Percentiles rank a stretch among this genome's conserved stretches.
phyloP scores from a whole-genome alignment of 2,329 filamentous ascomycete species.

The Huntiella decipiens region DNA sequence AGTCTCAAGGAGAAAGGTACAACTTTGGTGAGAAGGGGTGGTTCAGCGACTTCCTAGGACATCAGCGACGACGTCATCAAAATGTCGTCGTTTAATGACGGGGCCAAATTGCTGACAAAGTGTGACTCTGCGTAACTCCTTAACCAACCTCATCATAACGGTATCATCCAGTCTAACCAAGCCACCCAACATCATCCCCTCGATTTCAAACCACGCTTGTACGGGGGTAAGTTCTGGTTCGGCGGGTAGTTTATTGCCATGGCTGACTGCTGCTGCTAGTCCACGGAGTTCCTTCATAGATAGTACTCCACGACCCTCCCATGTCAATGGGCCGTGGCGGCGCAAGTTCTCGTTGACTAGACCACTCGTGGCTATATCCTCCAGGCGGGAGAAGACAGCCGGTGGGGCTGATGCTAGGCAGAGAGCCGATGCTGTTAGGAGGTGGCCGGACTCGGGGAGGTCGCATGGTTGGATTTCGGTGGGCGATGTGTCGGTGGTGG shows the following conservation, averaged over 20 bases:
- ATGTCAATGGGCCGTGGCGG: conserved; percentile 1
- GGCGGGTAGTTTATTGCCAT: not conserved
- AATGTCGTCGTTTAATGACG: conserved; percentile 4
- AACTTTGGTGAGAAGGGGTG: not conserved
- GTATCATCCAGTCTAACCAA: too few relatives aligned
- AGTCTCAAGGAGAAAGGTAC: not conserved
- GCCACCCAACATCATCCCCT: not conserved
- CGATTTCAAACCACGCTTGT: conserved; percentile 11
- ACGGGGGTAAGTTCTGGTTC: conserved; percentile 9
- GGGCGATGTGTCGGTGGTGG: not conserved
- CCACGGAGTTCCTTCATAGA: conserved; percentile 7
- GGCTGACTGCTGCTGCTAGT: conserved; percentile 2
- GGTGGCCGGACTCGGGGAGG: conserved; percentile 8
- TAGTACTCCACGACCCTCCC: conserved; percentile 7
- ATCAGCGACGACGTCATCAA: conserved; percentile 8
- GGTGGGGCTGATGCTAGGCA: conserved; percentile 6
- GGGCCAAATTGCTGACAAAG: conserved; percentile 7
- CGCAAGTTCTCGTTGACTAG: conserved; percentile 1
- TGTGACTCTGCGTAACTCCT: not conserved
- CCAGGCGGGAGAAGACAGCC: conserved; percentile 5
- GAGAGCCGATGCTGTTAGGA: conserved; percentile 9
- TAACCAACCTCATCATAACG: not conserved
- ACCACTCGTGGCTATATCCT: conserved; percentile 5
- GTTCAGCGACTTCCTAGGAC: not conserved
- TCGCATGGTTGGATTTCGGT: not conserved